A percentile compares a stretch with the other conserved stretches of the same genome.
These are phyloP conservation scores for Diatrype stigma DNA, from an alignment of 2,329 filamentous ascomycete genomes.

Conservation along the genomic window DNA sequence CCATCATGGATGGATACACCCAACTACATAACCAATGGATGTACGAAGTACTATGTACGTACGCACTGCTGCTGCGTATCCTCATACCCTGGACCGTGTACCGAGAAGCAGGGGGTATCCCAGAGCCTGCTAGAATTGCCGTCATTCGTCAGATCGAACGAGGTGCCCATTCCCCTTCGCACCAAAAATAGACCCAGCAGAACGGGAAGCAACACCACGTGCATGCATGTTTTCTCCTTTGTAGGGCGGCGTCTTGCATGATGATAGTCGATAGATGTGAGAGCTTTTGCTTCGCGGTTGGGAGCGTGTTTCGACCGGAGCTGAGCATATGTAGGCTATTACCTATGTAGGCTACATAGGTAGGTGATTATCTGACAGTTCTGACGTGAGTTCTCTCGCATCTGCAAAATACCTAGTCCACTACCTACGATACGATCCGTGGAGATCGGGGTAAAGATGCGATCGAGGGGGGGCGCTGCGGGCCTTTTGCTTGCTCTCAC, in stretches of 20 bases:
- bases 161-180: neutral
- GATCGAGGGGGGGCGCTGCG: too few species aligned
- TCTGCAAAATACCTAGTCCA: too few species aligned
- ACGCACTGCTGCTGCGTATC: neutral
- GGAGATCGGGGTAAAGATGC: too few species aligned
- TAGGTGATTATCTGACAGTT: too few species aligned
- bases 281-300: neutral
- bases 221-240: neutral
- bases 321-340: too few species aligned
- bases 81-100: neutral
- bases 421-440: too few species aligned
- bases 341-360: too few species aligned
- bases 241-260: too few species aligned
- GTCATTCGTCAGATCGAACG: neutral
- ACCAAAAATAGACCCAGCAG: neutral
- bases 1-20: too few species aligned
- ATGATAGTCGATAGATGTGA: neutral
- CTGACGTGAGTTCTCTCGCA: too few species aligned
- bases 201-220: neutral
- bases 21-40: neutral
- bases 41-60: neutral
- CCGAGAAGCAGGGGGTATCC: neutral
- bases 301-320: too few species aligned
- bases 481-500: too few species aligned
- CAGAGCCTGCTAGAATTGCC: neutral